Percentiles rank a stretch among this genome's conserved stretches.
Evolutionary conservation across 139 green algal species (phyloP).

Genomic region (Micromonas commoda): DNA sequence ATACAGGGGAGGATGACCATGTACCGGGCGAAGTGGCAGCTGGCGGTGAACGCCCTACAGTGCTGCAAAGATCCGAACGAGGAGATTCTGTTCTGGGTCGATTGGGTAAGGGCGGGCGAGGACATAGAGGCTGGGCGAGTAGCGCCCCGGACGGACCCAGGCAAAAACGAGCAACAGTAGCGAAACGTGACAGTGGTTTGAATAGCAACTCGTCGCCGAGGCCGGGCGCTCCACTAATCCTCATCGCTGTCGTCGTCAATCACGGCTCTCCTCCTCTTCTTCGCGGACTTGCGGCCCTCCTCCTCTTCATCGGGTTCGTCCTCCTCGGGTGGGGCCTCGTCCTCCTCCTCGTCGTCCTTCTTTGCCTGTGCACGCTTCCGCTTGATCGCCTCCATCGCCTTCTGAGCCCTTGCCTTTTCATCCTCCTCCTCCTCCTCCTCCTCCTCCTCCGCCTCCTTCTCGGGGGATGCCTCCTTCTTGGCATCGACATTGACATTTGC

Average conservation of each 20-base stretch:
- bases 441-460: not conserved
- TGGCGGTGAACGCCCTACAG: not conserved
- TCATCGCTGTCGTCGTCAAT: not conserved
- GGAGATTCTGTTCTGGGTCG: conserved; percentile 4
- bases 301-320: not conserved
- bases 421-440: not conserved
- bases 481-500: not conserved
- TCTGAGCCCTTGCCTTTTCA: not conserved
- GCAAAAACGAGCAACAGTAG: too few relatives aligned
- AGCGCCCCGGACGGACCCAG: too few relatives aligned
- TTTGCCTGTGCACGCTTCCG: not conserved
- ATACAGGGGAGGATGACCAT: not conserved
- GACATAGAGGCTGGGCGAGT: too few relatives aligned
- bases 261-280: not conserved
- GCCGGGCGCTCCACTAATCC: too few relatives aligned
- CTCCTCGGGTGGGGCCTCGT: not conserved
- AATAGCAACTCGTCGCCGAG: too few relatives aligned
- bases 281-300: not conserved
- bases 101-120: too few relatives aligned
- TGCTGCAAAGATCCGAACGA: not conserved
- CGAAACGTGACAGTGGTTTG: too few relatives aligned
- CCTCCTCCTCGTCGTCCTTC: conserved; percentile 2
- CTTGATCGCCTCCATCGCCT: not conserved
- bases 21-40: not conserved
- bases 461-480: not conserved